Base-by-base conservation (phyloP, 2,329 filamentous ascomycete genomes). In the Penicillium sp. region DNA sequence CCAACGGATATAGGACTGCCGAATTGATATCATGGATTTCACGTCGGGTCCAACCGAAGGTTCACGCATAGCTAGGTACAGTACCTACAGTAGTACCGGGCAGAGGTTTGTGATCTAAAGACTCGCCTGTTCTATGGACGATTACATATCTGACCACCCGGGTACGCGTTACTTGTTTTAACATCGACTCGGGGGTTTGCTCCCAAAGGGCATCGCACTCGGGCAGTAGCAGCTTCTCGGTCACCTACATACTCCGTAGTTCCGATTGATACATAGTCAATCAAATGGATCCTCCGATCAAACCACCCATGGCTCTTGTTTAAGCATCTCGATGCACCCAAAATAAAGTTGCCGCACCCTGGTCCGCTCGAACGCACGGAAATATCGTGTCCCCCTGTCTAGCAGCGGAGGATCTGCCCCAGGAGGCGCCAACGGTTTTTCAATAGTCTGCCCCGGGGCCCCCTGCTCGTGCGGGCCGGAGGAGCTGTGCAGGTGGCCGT, bases 261-360 rank as follows among this genome's bases (percentile, higher is more conserved):
- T 18, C 16, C 37, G 37, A 19, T 7, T 40, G 3, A 31, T 31
- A 31, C 31, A 9, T 3, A 31, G 7, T 31, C 27, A 31, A 31
- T 31, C 9, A 27, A 27, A 22, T 2, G 22, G 22, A 24, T 18
- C 14, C 41, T 44, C 33, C 27, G 9, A 27, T 6, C 5, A 27
- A 27, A 27, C 24, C 24, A 22, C 22, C 22, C 22, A 27, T 27
- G 24, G 5, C 5, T 27, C 24, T 27, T 27, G 6, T 27, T 27
- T 5, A 18, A 9, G 4, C 7, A 47, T 54, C 18, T 37, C n/a
- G 19, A 54, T 40, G 24, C 47, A 55, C 58, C 56, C 46, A 41
- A 60, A 66, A 61, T 67, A 68, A 66, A 67, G 66, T 68, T 68
- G 65, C 59, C 60, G 18, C 41, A 63, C 60, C 65, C 65, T 60